Conservation (phyloP, 1,284 basidiomycete species). For the Microbotryum intermedium region DNA sequence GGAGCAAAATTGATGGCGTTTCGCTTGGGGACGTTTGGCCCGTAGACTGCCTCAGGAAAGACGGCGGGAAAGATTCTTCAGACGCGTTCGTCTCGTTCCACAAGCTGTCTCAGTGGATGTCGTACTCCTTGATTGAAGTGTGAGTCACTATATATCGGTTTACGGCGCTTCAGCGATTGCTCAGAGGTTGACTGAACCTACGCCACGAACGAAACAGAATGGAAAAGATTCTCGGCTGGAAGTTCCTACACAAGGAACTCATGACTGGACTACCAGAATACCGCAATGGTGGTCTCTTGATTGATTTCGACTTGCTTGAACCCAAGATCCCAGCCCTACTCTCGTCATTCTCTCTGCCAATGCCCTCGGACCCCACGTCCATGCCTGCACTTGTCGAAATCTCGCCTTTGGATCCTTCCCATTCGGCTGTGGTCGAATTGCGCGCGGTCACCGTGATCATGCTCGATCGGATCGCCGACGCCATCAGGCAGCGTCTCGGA, state of each 20-base stretch:
- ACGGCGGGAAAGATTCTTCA: constrained; percentile 41
- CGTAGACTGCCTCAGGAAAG: constrained; percentile 58
- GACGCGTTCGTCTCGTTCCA: constrained; percentile 83
- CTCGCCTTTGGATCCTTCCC: constrained; percentile 58
- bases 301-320: constrained; percentile 70
- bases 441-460: constrained; percentile 85
- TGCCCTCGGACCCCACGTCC: constrained; percentile 39
- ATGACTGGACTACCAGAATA: constrained; percentile 83
- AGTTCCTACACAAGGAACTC: constrained; percentile 60
- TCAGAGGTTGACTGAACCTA: constrained; percentile 19
- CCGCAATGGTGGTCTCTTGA: constrained; percentile 77
- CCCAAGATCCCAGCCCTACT: constrained; percentile 46
- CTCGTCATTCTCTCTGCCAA: constrained; percentile 20
- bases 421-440: constrained; percentile 92
- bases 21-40: constrained; percentile 86
- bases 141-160: too few relatives aligned
- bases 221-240: constrained; percentile 66
- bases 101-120: constrained; percentile 88
- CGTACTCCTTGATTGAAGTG: constrained; percentile 73
- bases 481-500: constrained; percentile 55
- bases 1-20: constrained; percentile 58
- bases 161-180: too few relatives aligned
- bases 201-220: constrained; percentile 41
- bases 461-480: constrained; percentile 68
- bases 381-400: constrained; percentile 48